Conservation (phyloP, 73 alveolate genomes). For the Effrenium voratum region DNA sequence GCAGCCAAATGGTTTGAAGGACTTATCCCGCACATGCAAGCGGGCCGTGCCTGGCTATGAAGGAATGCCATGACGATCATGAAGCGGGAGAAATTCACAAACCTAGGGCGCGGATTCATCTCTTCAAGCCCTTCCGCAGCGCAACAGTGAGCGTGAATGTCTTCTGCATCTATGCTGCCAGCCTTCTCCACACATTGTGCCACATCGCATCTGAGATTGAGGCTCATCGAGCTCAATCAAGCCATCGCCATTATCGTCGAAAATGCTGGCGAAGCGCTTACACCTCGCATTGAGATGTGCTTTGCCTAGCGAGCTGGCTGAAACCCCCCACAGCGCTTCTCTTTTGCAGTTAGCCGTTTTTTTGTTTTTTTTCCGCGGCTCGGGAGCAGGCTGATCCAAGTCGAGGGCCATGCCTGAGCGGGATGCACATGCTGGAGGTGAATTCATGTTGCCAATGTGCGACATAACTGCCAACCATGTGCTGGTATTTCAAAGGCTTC, state of each 20-base stretch:
- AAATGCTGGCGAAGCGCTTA: conserved; percentile 63
- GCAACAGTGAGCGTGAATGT: too few relatives aligned
- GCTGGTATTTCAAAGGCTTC: too few relatives aligned
- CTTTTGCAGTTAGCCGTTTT: too few relatives aligned
- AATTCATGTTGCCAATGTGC: too few relatives aligned
- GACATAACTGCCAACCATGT: too few relatives aligned
- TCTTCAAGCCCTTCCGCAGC: too few relatives aligned
- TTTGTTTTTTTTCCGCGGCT: too few relatives aligned
- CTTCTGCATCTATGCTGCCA: too few relatives aligned
- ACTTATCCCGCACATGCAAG: not conserved
- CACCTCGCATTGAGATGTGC: conserved; percentile 53
- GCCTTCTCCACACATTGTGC: not conserved
- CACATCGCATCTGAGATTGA: not conserved
- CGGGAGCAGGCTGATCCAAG: conserved; percentile 36
- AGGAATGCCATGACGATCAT: conserved; percentile 84
- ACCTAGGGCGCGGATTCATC: conserved; percentile 3
- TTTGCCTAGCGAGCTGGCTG: too few relatives aligned
- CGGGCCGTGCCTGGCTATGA: conserved; percentile 63
- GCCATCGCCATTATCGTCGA: conserved; percentile 84
- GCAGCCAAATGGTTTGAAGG: too few relatives aligned
- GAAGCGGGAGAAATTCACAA: conserved; percentile 78
- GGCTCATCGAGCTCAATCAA: conserved; percentile 60
- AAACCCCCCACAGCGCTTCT: too few relatives aligned
- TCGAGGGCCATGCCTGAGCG: conserved; percentile 85
- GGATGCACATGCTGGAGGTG: too few relatives aligned